phyloP scores from a whole-genome alignment of 805 yeast genomes.

The Candida pseudoglaebosa region DNA sequence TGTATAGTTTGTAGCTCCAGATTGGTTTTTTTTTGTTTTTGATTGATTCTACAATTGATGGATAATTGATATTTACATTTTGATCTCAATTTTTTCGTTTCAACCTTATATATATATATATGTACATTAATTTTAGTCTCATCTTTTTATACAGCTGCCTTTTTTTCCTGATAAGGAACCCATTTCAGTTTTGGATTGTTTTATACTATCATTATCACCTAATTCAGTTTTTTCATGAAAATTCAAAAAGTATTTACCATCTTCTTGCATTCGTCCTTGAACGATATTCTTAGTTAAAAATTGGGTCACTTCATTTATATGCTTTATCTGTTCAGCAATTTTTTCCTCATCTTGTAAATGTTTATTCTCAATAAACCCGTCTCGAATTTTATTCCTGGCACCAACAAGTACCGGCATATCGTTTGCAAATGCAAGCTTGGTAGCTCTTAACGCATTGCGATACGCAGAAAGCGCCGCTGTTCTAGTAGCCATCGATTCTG shows the following conservation, averaged over 20 bases:
- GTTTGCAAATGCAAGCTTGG: slow-evolving; percentile 53
- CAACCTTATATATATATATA: neutral
- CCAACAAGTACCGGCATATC: slow-evolving; percentile 50
- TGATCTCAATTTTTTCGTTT: too few relatives aligned
- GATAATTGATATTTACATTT: too few relatives aligned
- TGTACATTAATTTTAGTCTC: slow-evolving; percentile 10
- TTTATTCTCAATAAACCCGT: slow-evolving; percentile 43
- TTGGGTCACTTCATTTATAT: slow-evolving; percentile 64
- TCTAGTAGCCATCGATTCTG: slow-evolving; percentile 2
- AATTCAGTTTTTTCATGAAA: slow-evolving; percentile 81
- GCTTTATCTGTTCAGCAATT: slow-evolving; percentile 41
- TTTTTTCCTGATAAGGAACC: slow-evolving; percentile 43
- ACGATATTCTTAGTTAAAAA: slow-evolving; percentile 77
- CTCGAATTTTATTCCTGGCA: slow-evolving; percentile 56
- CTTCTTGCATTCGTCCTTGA: slow-evolving; percentile 60
- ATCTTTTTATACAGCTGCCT: slow-evolving; percentile 41
- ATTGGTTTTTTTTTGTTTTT: too few relatives aligned
- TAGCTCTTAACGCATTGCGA: slow-evolving; percentile 64
- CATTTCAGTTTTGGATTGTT: slow-evolving; percentile 42
- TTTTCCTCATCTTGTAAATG: slow-evolving; percentile 15
- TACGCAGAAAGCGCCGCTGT: slow-evolving; percentile 48
- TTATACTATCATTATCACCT: slow-evolving; percentile 84
- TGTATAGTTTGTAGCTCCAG: too few relatives aligned
- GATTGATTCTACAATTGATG: too few relatives aligned
- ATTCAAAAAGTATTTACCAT: slow-evolving; percentile 51